Evolutionary conservation across 2,329 filamentous ascomycete species (phyloP).

Genomic region (Chalaropsis thielavioides): DNA sequence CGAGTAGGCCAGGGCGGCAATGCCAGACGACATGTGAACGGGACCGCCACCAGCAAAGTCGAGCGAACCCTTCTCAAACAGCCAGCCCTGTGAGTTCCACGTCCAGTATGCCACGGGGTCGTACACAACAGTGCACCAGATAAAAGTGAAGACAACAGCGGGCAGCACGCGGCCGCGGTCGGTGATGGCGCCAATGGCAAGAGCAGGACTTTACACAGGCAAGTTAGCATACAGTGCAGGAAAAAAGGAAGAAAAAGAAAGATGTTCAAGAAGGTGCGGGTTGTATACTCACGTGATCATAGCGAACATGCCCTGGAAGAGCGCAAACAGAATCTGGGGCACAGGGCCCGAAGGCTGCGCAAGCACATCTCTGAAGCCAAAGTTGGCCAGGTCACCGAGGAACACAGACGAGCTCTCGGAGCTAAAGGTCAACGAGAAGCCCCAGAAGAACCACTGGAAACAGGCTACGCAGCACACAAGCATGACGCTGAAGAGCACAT

Average conservation of each 20-base stretch:
- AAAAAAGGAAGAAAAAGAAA: neutral
- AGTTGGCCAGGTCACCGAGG: constrained; percentile 67
- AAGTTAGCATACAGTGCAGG: constrained; percentile 3
- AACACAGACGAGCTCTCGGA: constrained; percentile 58
- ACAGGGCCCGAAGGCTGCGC: constrained; percentile 54
- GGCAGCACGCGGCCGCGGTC: constrained; percentile 48
- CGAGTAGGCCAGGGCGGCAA: constrained; percentile 57
- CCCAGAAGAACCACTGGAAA: constrained; percentile 96
- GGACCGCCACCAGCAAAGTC: constrained; percentile 65
- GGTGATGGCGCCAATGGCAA: constrained; percentile 45
- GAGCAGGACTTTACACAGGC: constrained; percentile 32
- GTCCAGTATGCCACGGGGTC: constrained; percentile 64
- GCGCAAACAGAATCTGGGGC: constrained; percentile 69
- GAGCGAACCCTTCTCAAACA: constrained; percentile 51
- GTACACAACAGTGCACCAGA: constrained; percentile 59
- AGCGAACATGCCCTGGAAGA: constrained; percentile 84
- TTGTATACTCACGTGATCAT: constrained; percentile 57
- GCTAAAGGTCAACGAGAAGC: constrained; percentile 74
- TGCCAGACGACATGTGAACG: constrained; percentile 60
- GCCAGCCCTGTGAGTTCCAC: constrained; percentile 61
- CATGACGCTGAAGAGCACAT: constrained; percentile 72
- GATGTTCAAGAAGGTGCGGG: neutral
- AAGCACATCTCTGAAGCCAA: constrained; percentile 66
- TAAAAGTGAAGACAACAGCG: constrained; percentile 52
- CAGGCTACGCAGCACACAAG: constrained; percentile 65